Percentiles rank a stretch among this genome's conserved stretches.
These are phyloP conservation scores for Salvia sclarea DNA, from an alignment of 305 asterid genomes.

Conservation along the genomic window DNA sequence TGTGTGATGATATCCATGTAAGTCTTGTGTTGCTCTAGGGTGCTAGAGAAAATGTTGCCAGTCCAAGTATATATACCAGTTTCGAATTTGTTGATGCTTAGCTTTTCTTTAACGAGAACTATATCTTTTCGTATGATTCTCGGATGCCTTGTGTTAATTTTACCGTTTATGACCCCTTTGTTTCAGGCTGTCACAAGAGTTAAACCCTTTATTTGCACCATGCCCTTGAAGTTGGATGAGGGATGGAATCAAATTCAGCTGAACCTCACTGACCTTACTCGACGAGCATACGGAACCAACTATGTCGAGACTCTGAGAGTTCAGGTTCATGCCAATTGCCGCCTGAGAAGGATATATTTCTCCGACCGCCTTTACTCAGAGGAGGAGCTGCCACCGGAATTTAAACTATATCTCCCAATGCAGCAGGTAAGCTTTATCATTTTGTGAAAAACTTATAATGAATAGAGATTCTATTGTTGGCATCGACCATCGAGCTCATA, in stretches of 20 bases:
- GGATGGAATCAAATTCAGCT: constrained; percentile 97
- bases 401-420: constrained; percentile 93
- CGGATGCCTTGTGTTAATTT: not conserved
- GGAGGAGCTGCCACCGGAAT: constrained; percentile 98
- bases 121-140: not conserved
- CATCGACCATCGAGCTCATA: constrained; percentile 19
- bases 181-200: constrained; percentile 87
- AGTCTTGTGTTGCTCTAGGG: constrained; percentile 1
- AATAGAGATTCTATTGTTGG: not conserved
- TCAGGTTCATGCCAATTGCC: constrained; percentile 93
- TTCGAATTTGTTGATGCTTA: not conserved
- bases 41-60: not conserved
- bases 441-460: not conserved
- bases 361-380: constrained; percentile 95
- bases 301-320: constrained; percentile 90
- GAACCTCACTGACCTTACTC: constrained; percentile 81
- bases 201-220: constrained; percentile 91
- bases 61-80: not conserved
- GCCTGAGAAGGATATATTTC: constrained; percentile 88
- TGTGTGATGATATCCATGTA: not conserved
- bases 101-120: not conserved
- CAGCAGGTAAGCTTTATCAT: constrained; percentile 49
- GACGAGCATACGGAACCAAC: constrained; percentile 96
- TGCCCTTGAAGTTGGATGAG: constrained; percentile 93
- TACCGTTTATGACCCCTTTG: not conserved